These are phyloP conservation scores for Zea luxurians DNA, from an alignment of 176 grass and related monocot species.

Conservation along the genomic window DNA sequence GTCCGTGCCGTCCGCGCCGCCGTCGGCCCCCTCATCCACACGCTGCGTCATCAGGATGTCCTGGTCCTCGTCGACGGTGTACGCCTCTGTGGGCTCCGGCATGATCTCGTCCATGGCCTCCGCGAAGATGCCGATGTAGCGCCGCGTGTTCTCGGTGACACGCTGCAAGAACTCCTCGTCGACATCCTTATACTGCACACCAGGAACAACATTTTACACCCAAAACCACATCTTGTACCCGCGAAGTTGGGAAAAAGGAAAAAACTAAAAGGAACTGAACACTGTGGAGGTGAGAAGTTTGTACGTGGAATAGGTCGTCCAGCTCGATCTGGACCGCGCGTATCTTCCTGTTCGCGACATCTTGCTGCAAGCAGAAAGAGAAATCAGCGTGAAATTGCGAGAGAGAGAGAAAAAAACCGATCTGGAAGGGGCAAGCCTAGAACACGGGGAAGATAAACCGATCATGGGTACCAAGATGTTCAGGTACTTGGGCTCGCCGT, in stretches of 20 bases:
- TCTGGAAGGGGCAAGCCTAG: neutral
- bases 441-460: conserved; percentile 1
- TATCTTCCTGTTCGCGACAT: conserved; percentile 83
- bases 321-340: conserved; percentile 77
- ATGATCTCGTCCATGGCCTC: conserved; percentile 91
- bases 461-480: conserved; percentile 59
- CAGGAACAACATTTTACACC: neutral
- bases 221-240: conserved; percentile 24
- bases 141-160: conserved; percentile 75
- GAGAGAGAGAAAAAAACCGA: neutral
- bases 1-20: conserved; percentile 44
- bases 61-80: conserved; percentile 71
- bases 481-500: conserved; percentile 85
- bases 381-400: neutral
- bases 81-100: conserved; percentile 93
- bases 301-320: conserved; percentile 84
- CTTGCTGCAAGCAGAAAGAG: conserved; percentile 55
- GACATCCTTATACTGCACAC: conserved; percentile 68
- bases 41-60: conserved; percentile 98
- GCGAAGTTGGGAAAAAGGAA: neutral
- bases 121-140: conserved; percentile 74
- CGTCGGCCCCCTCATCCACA: conserved; percentile 73
- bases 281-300: neutral
- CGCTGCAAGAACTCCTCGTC: conserved; percentile 88
- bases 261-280: neutral